These are phyloP conservation scores for Eucalyptus urophylla DNA, from an alignment of 345 rosid species.

Conservation along the genomic window DNA sequence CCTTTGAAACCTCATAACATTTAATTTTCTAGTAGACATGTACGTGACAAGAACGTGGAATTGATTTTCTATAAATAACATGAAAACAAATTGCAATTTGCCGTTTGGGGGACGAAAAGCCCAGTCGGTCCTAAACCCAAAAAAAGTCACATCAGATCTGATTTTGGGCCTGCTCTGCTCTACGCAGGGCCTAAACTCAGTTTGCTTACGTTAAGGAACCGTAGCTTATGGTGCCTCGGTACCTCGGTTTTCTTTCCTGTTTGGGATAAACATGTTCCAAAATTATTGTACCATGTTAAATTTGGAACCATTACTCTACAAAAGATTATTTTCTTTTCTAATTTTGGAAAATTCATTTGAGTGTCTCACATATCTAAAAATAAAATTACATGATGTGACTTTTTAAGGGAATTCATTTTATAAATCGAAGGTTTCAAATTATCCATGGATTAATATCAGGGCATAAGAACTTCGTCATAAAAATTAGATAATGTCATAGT, in stretches of 20 bases:
- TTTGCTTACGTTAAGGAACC: neutral
- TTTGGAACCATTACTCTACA: neutral
- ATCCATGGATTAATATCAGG: accelerated
- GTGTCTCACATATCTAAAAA: neutral
- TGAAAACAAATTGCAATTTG: neutral
- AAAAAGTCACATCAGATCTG: neutral
- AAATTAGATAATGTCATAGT: neutral
- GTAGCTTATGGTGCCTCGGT: neutral
- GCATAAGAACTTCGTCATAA: neutral
- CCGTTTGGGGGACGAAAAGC: neutral
- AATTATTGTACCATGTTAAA: neutral
- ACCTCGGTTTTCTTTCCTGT: neutral
- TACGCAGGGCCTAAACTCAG: neutral
- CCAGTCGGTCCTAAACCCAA: neutral
- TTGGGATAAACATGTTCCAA: neutral
- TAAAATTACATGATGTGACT: neutral
- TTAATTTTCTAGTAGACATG: neutral
- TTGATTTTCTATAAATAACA: neutral
- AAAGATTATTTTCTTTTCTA: neutral
- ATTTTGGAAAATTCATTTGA: neutral
- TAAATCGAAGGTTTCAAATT: neutral
- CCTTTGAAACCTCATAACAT: neutral
- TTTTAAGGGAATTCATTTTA: neutral
- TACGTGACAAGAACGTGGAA: neutral
- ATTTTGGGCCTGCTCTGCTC: neutral